Conservation (phyloP, 2,329 filamentous ascomycete species). For the Herpotrichia juniperi region DNA sequence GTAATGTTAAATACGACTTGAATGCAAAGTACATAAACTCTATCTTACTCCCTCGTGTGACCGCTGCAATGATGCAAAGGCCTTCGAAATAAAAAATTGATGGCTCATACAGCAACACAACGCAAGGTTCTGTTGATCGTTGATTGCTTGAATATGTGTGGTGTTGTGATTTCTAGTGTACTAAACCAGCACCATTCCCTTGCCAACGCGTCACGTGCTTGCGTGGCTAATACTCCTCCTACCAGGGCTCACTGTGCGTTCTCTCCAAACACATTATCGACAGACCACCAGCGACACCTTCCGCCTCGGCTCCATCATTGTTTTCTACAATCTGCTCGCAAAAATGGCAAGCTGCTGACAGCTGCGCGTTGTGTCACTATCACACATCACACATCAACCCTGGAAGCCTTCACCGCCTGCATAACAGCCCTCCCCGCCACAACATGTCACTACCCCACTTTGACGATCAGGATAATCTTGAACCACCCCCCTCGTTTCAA, state of each 20-base stretch:
- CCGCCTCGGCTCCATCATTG: not conserved
- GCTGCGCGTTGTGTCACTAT: constrained; percentile 4
- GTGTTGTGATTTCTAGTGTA: no score
- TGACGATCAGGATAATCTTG: constrained; percentile 1
- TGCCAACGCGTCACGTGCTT: not conserved
- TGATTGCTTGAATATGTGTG: no score
- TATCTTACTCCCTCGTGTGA: no score
- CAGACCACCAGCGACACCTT: not conserved
- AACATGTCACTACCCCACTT: constrained; percentile 5
- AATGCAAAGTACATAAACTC: not conserved
- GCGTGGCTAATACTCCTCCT: not conserved
- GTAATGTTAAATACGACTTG: constrained; percentile 13
- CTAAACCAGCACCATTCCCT: no score
- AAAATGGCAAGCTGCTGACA: not conserved
- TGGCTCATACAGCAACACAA: no score
- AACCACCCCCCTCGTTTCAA: constrained; percentile 11
- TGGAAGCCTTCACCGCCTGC: constrained; percentile 1
- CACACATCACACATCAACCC: constrained; percentile 3
- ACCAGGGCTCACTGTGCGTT: not conserved
- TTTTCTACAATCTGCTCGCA: not conserved
- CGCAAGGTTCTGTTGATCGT: no score
- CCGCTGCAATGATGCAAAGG: no score
- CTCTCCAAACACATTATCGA: not conserved
- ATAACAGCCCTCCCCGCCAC: constrained; percentile 1
- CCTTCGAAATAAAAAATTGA: no score